Base-by-base conservation (phyloP, 169 alveolate species). In the Plasmodium ovale region DNA sequence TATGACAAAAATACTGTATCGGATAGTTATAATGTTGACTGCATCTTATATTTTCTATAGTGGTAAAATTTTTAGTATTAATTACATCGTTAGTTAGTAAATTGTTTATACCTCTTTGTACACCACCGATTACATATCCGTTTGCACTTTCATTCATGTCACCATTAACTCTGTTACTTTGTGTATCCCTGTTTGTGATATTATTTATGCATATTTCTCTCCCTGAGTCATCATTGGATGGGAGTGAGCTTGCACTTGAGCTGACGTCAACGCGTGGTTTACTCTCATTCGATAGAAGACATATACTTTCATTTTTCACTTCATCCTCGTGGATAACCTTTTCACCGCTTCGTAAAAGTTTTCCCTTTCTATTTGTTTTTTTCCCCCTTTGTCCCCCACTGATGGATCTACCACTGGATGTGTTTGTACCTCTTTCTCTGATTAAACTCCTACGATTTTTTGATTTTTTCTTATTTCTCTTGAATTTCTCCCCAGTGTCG, bases 1-100 rank as follows among this genome's bases (percentile, higher is more conserved):
- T 92, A 54, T 92, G 93, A 56, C 96, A 93, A 72, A 85, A 93
- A 85, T 93, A 93, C 68, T 93, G 96, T 31, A 93, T 93, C n/a
- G 96, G 96, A 60, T 92, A 90, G 62, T 85, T 82, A 90, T 59
- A 93, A 73, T 93, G 96, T 53, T 93, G 92, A 16, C 92, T 92
- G 53, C 96, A 93, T 56, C 96, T 88, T 16, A 92, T 87, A 53
- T 93, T 93, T 87, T 93, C 94, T 27, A 93, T 87, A 25, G 72
- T 68, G n/a, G 94, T 82, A 56, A 82, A 62, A 16, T 27, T 37
- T 51, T 33, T 67, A 82, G 37, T 82, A 65, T 49, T 67, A 44
- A 82, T 5, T 51, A 29, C 47, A 29, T 51, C 71, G 29, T 82
- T 58, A 21, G 23, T 64, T n/a, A 58, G 25, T 31, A 51, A 25